Conservation (phyloP, 2,329 filamentous ascomycete genomes). For the Penicillium sp. region DNA sequence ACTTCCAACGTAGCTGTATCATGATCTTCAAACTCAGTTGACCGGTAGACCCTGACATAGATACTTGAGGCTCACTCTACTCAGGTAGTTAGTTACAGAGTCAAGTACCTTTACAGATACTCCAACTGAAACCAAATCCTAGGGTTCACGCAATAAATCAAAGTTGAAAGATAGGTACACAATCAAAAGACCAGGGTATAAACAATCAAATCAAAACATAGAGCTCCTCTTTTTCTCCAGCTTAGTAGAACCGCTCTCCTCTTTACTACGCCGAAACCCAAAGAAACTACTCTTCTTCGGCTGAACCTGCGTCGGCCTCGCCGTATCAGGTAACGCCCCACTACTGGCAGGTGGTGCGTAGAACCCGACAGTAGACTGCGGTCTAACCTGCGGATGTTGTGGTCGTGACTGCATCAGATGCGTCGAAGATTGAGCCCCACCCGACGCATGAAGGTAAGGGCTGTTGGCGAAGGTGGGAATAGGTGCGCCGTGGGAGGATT, state of each 20-base stretch:
- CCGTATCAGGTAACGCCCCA: conserved; percentile 12
- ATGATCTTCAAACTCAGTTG: no score
- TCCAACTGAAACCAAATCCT: background rate
- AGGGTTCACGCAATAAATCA: no score
- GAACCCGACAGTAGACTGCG: conserved; percentile 19
- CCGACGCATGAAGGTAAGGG: conserved; percentile 20
- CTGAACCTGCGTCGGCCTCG: conserved; percentile 24
- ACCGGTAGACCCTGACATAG: no score
- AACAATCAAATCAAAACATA: conserved; percentile 41
- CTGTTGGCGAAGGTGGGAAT: conserved; percentile 14
- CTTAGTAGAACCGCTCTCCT: conserved; percentile 33
- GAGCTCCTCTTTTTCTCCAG: conserved; percentile 47
- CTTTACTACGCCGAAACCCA: conserved; percentile 38
- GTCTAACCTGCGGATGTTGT: conserved; percentile 13
- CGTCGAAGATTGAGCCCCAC: conserved; percentile 21
- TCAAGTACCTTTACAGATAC: no score
- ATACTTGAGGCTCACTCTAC: no score
- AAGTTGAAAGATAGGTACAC: no score
- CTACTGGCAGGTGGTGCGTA: conserved; percentile 12
- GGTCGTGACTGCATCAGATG: conserved; percentile 19
- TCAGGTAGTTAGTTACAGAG: no score
- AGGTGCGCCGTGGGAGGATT: conserved; percentile 11
- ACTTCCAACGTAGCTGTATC: no score
- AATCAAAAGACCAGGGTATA: no score
- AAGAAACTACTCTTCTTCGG: conserved; percentile 48